phyloP scores from a whole-genome alignment of 495 filamentous ascomycete genomes.

The Amphirosellinia nigrospora region DNA sequence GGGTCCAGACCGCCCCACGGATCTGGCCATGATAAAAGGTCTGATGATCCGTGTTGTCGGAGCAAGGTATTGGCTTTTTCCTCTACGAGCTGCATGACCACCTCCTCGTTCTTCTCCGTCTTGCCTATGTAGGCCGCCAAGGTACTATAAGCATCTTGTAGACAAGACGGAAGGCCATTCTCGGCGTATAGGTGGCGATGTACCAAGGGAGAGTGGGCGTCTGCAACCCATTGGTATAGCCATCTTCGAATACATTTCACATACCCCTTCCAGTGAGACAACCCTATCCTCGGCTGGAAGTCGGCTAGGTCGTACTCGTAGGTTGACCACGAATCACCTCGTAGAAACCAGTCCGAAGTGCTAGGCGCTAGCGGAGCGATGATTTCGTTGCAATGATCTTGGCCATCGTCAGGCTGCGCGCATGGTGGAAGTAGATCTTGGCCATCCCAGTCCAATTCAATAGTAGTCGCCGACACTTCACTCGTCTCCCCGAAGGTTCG shows the following conservation, averaged over 20 bases:
- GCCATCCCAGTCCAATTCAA: background rate
- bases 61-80: slow-evolving; percentile 19
- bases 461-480: background rate
- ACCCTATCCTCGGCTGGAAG: background rate
- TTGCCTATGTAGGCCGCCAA: slow-evolving; percentile 24
- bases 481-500: background rate
- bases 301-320: slow-evolving; percentile 7
- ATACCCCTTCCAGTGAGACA: background rate
- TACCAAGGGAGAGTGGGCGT: background rate
- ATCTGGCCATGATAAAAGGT: background rate
- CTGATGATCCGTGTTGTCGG: background rate
- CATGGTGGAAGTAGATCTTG: background rate
- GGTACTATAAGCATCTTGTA: slow-evolving; percentile 12
- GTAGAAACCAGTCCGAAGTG: background rate
- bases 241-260: background rate
- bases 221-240: background rate
- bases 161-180: background rate
- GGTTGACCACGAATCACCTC: slow-evolving; percentile 20
- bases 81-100: slow-evolving; percentile 31
- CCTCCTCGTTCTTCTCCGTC: slow-evolving; percentile 23
- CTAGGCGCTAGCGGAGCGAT: background rate
- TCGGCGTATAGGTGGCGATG: background rate
- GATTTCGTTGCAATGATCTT: background rate
- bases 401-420: background rate
- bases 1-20: background rate